These are phyloP conservation scores for Verticillium longisporum DNA, from an alignment of 2,329 filamentous ascomycete species.

Conservation along the genomic window DNA sequence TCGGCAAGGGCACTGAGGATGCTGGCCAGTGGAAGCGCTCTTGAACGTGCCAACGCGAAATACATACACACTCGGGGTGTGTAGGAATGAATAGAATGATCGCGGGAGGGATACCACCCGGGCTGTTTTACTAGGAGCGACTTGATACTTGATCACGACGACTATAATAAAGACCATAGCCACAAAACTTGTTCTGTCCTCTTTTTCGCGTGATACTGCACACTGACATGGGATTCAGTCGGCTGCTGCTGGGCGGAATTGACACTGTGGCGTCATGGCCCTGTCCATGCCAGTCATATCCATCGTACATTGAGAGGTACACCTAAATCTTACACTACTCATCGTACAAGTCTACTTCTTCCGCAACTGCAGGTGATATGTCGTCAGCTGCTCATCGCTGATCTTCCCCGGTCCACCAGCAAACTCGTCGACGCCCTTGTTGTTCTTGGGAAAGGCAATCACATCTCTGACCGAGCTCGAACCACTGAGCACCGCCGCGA, in stretches of 20 bases:
- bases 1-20: conserved; percentile 49
- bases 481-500: conserved; percentile 73
- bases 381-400: conserved; percentile 46
- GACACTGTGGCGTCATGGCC: background rate
- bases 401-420: conserved; percentile 70
- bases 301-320: background rate
- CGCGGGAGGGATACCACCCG: background rate
- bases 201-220: too few species aligned
- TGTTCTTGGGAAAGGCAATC: conserved; percentile 94
- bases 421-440: conserved; percentile 79
- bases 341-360: background rate
- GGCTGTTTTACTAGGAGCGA: conserved; percentile 6
- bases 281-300: background rate
- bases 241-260: too few species aligned
- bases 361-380: conserved; percentile 35
- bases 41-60: background rate
- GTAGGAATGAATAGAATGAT: background rate
- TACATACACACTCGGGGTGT: too few species aligned
- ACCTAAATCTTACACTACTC: background rate
- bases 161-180: background rate
- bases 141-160: background rate
- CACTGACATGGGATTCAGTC: too few species aligned
- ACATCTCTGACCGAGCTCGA: conserved; percentile 80
- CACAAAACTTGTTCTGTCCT: too few species aligned
- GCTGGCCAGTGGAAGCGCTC: conserved; percentile 49